Base-by-base conservation (phyloP, 805 yeast species). In the Dipodascus geniculatus region DNA sequence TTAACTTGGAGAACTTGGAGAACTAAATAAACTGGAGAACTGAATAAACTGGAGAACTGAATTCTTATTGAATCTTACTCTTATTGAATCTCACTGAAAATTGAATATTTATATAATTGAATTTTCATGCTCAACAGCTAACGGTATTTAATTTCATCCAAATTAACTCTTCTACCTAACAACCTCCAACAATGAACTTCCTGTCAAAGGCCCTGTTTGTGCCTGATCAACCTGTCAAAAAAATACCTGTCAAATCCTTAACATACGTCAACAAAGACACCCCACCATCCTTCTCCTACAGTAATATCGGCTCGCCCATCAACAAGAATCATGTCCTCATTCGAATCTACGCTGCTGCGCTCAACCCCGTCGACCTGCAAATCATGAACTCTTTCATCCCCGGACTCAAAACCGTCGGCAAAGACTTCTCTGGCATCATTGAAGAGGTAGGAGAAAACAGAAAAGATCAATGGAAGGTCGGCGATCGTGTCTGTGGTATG, bases 401-500 rank as follows among this genome's bases (percentile, higher is more conserved):
- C 42, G 77, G 79, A 44, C 78, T 75, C 54, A 75, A 80, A 58
- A 89, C 90, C 4, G 65, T 83, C 24, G 93, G 93, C 1, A 77
- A 84, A 60, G 90, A 83, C 58, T 85, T 77, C 64, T 70, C 80
- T 22, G 95, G 95, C 22, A 68, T 68, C 2, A 69, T 85, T 24
- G 71, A 72, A 2, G 74, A 75, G 24, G 79, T 81, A 20, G 91
- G 91, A 6, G 62, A 65, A 11, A 68, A 70, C n/a, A 48, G 42
- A 2, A 60, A 71, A 33, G 62, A 61, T 20, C 57, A 60, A 9
- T 58, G 61, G 24, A 66, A 65, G 6, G 77, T 70, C 22, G 91
- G 90, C 42, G 85, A 81, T 59, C 74, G 73, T 44, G 88, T 85
- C 0, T 77, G 81, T 63, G 95, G 91, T 4, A 61, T 78, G 49